Evolutionary conservation across 2,329 filamentous ascomycete species (phyloP).

Genomic region (Alternaria incomplexa): DNA sequence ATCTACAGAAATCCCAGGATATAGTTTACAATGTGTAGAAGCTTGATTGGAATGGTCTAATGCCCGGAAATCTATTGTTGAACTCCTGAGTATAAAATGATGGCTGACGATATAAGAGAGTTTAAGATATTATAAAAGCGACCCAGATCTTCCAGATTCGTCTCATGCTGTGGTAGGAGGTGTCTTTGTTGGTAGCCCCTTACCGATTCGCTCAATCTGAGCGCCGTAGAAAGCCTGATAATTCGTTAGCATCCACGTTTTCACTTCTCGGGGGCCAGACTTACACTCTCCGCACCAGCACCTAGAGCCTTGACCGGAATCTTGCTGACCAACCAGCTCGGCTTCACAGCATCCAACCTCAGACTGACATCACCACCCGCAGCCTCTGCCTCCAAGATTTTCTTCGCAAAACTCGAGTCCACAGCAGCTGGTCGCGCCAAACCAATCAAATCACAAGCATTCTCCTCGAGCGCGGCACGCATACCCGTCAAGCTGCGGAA

Average conservation of each 20-base stretch:
- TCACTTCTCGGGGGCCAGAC: neutral
- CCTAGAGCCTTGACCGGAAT: neutral
- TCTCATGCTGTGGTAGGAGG: neutral
- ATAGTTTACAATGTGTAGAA: neutral
- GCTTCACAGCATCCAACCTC: slow-evolving; percentile 2
- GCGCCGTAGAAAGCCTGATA: neutral
- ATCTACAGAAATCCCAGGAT: neutral
- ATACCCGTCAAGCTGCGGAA: slow-evolving; percentile 62
- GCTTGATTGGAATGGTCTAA: neutral
- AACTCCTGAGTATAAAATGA: neutral
- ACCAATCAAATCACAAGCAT: slow-evolving; percentile 24
- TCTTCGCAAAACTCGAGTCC: slow-evolving; percentile 8
- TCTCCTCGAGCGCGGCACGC: slow-evolving; percentile 58
- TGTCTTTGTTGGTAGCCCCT: neutral
- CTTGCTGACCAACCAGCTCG: slow-evolving; percentile 10
- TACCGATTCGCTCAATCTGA: neutral
- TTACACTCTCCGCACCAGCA: slow-evolving; percentile 5
- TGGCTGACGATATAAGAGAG: neutral
- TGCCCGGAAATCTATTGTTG: neutral
- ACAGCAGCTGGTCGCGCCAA: slow-evolving; percentile 21
- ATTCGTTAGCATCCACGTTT: neutral
- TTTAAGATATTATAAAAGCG: neutral
- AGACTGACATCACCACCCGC: neutral
- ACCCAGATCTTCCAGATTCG: neutral
- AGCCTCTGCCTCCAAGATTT: slow-evolving; percentile 12